Percentiles rank a stretch among this genome's conserved stretches.
Conservation (phyloP, 108 stramenopile species). For the Nannochloropsis gaditana region DNA sequence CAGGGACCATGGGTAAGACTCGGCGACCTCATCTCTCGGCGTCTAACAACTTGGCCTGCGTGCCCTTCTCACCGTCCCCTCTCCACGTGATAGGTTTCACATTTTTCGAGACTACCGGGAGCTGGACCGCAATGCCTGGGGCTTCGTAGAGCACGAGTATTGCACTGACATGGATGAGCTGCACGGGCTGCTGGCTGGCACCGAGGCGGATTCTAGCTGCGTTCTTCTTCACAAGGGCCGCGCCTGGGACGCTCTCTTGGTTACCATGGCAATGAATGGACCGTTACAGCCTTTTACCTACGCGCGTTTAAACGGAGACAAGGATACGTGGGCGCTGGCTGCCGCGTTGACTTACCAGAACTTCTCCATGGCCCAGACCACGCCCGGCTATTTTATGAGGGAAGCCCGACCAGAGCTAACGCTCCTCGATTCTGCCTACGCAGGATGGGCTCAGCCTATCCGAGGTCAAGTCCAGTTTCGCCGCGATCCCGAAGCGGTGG, state of each 20-base stretch:
- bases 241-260: background rate
- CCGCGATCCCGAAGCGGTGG: background rate
- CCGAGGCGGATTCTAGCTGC: background rate
- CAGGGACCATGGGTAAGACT: background rate
- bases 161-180: slow-evolving; percentile 16
- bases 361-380: background rate
- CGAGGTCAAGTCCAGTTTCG: slow-evolving; percentile 4
- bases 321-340: slow-evolving; percentile 1
- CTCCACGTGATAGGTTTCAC: background rate
- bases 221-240: slow-evolving; percentile 4
- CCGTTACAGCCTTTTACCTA: background rate
- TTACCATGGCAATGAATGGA: background rate
- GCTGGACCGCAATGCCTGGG: background rate
- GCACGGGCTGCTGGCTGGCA: background rate
- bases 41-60: background rate
- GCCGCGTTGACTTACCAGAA: background rate
- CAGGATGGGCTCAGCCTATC: background rate
- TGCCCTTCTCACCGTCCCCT: background rate
- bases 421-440: background rate
- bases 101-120: slow-evolving; percentile 3
- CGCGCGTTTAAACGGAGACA: background rate
- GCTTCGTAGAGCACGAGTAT: background rate
- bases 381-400: background rate
- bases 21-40: too few relatives aligned
- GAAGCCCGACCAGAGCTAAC: background rate